A percentile compares a stretch with the other conserved stretches of the same genome.
phyloP scores from a whole-genome alignment of 495 filamentous ascomycete species.

The Hypomontagnella submonticulosa region DNA sequence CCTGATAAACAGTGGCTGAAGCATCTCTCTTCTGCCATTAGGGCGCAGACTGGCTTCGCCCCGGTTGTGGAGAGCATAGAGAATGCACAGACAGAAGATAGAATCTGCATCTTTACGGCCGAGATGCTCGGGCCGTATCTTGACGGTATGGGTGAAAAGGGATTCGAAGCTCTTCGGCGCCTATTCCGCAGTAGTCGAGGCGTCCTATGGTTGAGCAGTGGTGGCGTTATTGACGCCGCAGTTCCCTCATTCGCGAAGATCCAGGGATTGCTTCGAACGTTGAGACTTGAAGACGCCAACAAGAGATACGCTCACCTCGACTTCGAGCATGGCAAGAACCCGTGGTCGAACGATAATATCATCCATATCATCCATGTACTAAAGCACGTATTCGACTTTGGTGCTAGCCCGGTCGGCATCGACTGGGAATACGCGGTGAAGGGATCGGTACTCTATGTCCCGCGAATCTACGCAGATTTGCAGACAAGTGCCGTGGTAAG shows the following conservation, averaged over 20 bases:
- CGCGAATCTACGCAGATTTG: slow-evolving; percentile 20
- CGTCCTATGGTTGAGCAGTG: slow-evolving; percentile 37
- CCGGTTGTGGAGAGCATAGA: slow-evolving; percentile 10
- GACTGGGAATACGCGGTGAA: slow-evolving; percentile 42
- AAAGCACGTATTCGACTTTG: slow-evolving; percentile 18
- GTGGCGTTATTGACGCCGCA: slow-evolving; percentile 7
- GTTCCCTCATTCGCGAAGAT: slow-evolving; percentile 15
- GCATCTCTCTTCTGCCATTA: slow-evolving; percentile 7
- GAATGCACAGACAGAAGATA: slow-evolving; percentile 19
- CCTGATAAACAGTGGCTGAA: slow-evolving; percentile 17
- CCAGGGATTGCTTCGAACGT: slow-evolving; percentile 28
- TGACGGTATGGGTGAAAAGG: slow-evolving; percentile 7
- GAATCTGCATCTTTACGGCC: slow-evolving; percentile 32
- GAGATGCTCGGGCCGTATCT: slow-evolving; percentile 31
- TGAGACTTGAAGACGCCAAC: slow-evolving; percentile 24
- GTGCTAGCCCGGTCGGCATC: not conserved
- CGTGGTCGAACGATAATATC: slow-evolving; percentile 22
- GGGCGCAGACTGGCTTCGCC: not conserved
- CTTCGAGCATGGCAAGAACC: slow-evolving; percentile 13
- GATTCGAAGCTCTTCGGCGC: slow-evolving; percentile 18
- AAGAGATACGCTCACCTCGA: slow-evolving; percentile 33
- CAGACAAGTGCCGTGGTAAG: too few relatives aligned
- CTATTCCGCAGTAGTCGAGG: slow-evolving; percentile 20
- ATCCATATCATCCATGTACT: slow-evolving; percentile 9
- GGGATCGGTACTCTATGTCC: slow-evolving; percentile 26